Evolutionary conservation across 2,329 filamentous ascomycete species (phyloP).

Genomic region (Aspergillus sp.): DNA sequence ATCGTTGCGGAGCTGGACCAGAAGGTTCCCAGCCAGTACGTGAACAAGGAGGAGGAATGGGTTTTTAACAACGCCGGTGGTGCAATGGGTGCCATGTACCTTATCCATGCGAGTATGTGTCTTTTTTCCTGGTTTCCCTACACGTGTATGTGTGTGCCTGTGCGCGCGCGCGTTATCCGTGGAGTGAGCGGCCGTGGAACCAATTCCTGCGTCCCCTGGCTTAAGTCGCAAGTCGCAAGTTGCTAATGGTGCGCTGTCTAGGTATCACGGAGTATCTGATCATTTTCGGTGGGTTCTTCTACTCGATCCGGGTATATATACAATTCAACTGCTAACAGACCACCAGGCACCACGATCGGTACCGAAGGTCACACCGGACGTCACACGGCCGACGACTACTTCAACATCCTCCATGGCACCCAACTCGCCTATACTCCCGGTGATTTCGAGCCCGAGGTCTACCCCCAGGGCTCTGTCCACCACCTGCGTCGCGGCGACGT

Average conservation of each 20-base stretch:
- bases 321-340: not conserved
- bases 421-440: constrained; percentile 34
- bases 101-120: constrained; percentile 69
- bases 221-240: too few relatives aligned
- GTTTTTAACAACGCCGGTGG: constrained; percentile 88
- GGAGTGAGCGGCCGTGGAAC: not conserved
- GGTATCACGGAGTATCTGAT: constrained; percentile 79
- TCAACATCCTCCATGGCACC: constrained; percentile 63
- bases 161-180: too few relatives aligned
- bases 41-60: constrained; percentile 73
- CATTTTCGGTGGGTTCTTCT: constrained; percentile 56
- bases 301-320: not conserved
- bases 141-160: not conserved
- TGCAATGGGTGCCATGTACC: constrained; percentile 86
- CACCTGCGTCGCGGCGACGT: constrained; percentile 55
- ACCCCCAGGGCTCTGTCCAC: constrained; percentile 32
- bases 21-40: constrained; percentile 40
- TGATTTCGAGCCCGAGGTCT: constrained; percentile 30
- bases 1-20: constrained; percentile 61
- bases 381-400: constrained; percentile 90
- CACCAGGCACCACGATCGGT: constrained; percentile 42
- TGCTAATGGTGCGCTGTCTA: constrained; percentile 3
- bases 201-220: not conserved
- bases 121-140: not conserved
- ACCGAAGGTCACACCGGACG: constrained; percentile 84